These are phyloP conservation scores for Komagataea norvegica DNA, from an alignment of 1,139 yeast species.

Conservation along the genomic window DNA sequence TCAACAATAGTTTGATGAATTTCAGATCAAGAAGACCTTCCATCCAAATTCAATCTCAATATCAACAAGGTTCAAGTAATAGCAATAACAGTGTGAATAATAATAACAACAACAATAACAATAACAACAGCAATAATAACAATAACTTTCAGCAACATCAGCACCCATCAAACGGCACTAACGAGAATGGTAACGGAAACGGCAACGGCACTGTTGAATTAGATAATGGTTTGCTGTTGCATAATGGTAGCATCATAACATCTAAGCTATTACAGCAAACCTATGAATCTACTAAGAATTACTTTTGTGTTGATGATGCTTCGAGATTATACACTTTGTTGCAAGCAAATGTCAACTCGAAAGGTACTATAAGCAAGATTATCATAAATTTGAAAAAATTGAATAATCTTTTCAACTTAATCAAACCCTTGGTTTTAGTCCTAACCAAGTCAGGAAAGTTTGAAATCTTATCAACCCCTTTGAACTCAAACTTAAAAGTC, in stretches of 20 bases:
- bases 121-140: not conserved
- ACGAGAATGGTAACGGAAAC: not conserved
- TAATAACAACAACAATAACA: not conserved
- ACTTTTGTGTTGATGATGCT: slow-evolving; percentile 43
- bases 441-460: slow-evolving; percentile 83
- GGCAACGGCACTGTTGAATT: slow-evolving; percentile 28
- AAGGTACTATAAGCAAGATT: slow-evolving; percentile 17
- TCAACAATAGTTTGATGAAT: slow-evolving; percentile 13
- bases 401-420: slow-evolving; percentile 23
- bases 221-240: slow-evolving; percentile 52
- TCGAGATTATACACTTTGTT: slow-evolving; percentile 29
- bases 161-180: too few relatives aligned
- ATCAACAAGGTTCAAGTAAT: too few relatives aligned
- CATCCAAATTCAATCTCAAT: slow-evolving; percentile 17
- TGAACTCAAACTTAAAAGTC: slow-evolving; percentile 48
- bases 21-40: slow-evolving; percentile 26
- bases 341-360: slow-evolving; percentile 10
- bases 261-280: slow-evolving; percentile 38
- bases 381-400: slow-evolving; percentile 24
- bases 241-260: slow-evolving; percentile 47
- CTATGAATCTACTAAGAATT: slow-evolving; percentile 41
- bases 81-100: too few relatives aligned
- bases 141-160: too few relatives aligned
- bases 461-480: slow-evolving; percentile 73
- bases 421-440: slow-evolving; percentile 54